A percentile compares a stretch with the other conserved stretches of the same genome.
Evolutionary conservation across 441 rosid species (phyloP).

Genomic region (Dalechampia spathulata): DNA sequence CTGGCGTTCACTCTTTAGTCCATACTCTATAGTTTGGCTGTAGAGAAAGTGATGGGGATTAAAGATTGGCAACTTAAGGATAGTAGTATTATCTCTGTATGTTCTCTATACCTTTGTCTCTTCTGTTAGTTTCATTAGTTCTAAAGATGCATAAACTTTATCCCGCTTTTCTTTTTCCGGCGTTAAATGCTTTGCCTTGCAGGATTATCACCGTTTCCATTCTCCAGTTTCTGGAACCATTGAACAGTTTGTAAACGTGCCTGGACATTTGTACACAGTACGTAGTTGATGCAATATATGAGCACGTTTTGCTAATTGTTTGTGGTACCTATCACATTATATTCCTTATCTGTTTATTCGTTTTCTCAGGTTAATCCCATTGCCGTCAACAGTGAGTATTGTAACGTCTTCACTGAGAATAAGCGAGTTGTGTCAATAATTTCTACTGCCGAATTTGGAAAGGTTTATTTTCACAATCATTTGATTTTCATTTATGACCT

Average conservation of each 20-base stretch:
- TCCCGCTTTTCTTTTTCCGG: neutral
- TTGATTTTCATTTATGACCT: slow-evolving; percentile 1
- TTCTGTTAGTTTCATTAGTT: neutral
- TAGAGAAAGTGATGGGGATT: neutral
- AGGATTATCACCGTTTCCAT: slow-evolving; percentile 96
- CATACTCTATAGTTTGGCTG: neutral
- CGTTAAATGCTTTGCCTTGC: slow-evolving; percentile 10
- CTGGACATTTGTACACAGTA: slow-evolving; percentile 86
- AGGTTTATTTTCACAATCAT: slow-evolving; percentile 39
- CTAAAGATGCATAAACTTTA: neutral
- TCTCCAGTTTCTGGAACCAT: slow-evolving; percentile 79
- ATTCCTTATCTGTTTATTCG: neutral
- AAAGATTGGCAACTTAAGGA: neutral
- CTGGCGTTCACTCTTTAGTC: neutral
- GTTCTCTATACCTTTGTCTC: neutral
- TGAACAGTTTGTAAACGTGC: slow-evolving; percentile 48
- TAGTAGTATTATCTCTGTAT: neutral
- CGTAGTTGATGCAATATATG: slow-evolving; percentile 12
- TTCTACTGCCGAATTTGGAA: slow-evolving; percentile 70
- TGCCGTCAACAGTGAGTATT: slow-evolving; percentile 90
- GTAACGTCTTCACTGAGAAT: slow-evolving; percentile 90
- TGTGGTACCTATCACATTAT: neutral
- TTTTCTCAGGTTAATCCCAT: slow-evolving; percentile 76
- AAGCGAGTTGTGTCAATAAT: slow-evolving; percentile 70
- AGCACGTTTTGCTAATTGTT: neutral